Percentiles rank a stretch among this genome's conserved stretches.
Evolutionary conservation across 129 eudicot species (phyloP).

Genomic region (Sambucus nigra): DNA sequence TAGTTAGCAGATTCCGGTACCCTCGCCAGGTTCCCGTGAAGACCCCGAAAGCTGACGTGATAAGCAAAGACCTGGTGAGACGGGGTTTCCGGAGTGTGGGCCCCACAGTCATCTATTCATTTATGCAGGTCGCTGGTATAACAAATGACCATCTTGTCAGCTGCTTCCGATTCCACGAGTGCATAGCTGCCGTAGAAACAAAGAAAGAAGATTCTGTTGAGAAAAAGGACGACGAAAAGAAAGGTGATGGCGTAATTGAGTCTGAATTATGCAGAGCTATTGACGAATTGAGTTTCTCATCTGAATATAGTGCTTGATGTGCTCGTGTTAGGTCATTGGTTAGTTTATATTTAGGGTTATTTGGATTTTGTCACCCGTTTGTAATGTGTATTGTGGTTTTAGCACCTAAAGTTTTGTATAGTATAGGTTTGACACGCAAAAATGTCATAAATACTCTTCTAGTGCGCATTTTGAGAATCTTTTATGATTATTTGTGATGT

Average conservation of each 20-base stretch:
- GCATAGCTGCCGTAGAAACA: conserved; percentile 21
- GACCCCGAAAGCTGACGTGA: conserved; percentile 53
- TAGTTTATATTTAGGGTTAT: neutral
- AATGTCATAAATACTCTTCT: too few species aligned
- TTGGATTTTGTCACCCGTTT: too few species aligned
- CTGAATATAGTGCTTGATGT: conserved; percentile 17
- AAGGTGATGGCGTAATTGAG: conserved; percentile 18
- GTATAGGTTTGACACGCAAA: too few species aligned
- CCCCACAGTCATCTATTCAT: conserved; percentile 57
- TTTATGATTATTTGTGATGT: too few species aligned
- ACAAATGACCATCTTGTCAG: conserved; percentile 54
- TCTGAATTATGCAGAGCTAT: conserved; percentile 27
- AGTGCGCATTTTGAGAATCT: too few species aligned
- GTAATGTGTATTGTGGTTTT: too few species aligned
- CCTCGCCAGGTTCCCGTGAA: conserved; percentile 58
- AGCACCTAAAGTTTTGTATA: too few species aligned
- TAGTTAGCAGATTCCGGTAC: conserved; percentile 46
- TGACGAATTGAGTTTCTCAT: conserved; percentile 29
- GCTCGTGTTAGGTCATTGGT: neutral
- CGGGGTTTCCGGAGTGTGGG: conserved; percentile 73
- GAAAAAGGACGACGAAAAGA: conserved; percentile 16
- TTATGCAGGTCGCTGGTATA: conserved; percentile 67
- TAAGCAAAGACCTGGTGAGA: conserved; percentile 58
- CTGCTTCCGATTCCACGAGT: conserved; percentile 55
- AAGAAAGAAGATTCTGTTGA: conserved; percentile 14